These are phyloP conservation scores for Vitis hybrid DNA, from an alignment of 177 flowering plant genomes.

Conservation along the genomic window DNA sequence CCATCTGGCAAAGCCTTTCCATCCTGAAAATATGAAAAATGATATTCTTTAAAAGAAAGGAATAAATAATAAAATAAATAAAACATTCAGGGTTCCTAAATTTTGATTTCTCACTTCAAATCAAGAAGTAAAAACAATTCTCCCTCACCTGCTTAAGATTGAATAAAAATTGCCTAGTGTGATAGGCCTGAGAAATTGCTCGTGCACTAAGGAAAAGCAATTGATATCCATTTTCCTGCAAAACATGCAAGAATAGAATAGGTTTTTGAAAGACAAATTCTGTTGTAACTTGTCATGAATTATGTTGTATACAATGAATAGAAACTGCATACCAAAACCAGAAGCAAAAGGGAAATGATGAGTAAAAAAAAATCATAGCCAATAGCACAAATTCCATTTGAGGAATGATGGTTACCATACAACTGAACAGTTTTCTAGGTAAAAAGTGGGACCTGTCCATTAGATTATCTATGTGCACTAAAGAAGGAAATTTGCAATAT, in stretches of 20 bases:
- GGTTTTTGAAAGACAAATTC: neutral
- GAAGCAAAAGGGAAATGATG: neutral
- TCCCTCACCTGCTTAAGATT: conserved; percentile 84
- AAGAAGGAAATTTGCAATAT: neutral
- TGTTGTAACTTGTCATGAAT: neutral
- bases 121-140: neutral
- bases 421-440: neutral
- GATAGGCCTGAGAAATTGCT: conserved; percentile 82
- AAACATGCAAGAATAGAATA: conserved; percentile 5
- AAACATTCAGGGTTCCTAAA: neutral
- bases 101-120: neutral
- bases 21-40: conserved; percentile 49
- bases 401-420: neutral
- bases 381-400: neutral
- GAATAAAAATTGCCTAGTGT: conserved; percentile 74
- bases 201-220: conserved; percentile 95
- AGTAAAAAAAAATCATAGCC: neutral
- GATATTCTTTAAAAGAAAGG: neutral
- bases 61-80: neutral
- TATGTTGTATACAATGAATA: neutral
- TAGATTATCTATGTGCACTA: conserved; percentile 1
- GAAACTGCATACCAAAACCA: neutral
- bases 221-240: conserved; percentile 97
- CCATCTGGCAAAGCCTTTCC: conserved; percentile 96
- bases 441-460: neutral